Evolutionary conservation across 257 asterid species (phyloP), one percentile per base, ranked within the genome.

Genomic region (Thymus mandschuricus): DNA sequence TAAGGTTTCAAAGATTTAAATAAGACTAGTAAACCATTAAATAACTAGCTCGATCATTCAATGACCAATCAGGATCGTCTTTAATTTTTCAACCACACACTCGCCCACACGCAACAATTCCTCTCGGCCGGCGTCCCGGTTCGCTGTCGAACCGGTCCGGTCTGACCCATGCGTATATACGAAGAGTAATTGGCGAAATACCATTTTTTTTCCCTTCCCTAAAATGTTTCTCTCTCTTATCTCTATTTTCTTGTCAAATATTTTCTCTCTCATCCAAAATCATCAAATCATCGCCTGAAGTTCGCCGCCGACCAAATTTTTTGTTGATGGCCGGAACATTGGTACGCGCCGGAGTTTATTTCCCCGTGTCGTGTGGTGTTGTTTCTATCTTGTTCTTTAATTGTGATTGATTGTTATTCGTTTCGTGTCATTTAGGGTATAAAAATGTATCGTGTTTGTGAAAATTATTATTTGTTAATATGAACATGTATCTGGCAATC

Each of bases 381-480:
- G 7, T 9, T 62, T 6, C 12, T 13, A n/a, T 74, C 30, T 1
- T 73, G 63, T 43, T 43, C 10, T 1, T 43, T 10, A 10, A 44
- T 21, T 35, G 15, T 12, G 60, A 61, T 75, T 40, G 71, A 41
- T 67, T 62, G n/a, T 60, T 85, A 85, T 90, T 87, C 92, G 50
- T 90, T 88, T 79, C 95, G 82, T 88, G 80, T 76, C 56, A 64
- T 69, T 70, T 78, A 76, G 89, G 98, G 81, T 80, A 59, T 45
- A 11, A 11, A 56, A 12, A 2, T 38, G 46, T 55, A 2, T 71
- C 66, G 21, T 59, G 68, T 51, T 67, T 38, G 58, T 50, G 75
- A 52, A 59, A 69, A 70, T 28, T 62, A 64, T 71, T 66, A 64
- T 73, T 21, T 73, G 10, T 60, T 50, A 30, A 51, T 44, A n/a